A percentile compares a stretch with the other conserved stretches of the same genome.
phyloP scores from a whole-genome alignment of 2,329 filamentous ascomycete genomes.

The Exophiala sideris region DNA sequence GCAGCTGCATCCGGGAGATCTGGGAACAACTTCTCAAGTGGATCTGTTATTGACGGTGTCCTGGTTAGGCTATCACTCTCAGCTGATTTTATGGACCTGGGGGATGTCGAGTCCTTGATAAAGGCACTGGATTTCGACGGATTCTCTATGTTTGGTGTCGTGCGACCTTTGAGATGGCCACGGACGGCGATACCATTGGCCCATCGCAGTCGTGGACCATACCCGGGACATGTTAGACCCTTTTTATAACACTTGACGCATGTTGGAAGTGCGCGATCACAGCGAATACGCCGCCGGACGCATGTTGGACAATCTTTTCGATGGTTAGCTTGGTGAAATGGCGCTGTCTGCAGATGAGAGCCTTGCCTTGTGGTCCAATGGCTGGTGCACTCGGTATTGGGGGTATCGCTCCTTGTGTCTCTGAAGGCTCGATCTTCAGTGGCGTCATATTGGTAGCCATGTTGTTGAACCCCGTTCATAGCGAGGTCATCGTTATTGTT shows the following conservation, averaged over 20 bases:
- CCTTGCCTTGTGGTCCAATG: conserved; percentile 17
- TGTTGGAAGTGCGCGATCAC: conserved; percentile 28
- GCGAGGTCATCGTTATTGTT: background rate
- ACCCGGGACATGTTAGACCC: conserved; percentile 29
- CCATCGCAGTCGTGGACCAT: conserved; percentile 30
- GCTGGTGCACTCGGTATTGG: background rate
- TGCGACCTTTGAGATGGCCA: conserved; percentile 28
- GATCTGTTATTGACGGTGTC: conserved; percentile 5
- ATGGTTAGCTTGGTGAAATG: conserved; percentile 6
- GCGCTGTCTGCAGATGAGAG: background rate
- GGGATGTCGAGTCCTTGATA: conserved; percentile 11
- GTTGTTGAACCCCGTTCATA: background rate
- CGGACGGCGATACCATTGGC: conserved; percentile 30
- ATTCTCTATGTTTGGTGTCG: conserved; percentile 18
- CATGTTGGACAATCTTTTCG: conserved; percentile 10
- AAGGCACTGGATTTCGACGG: conserved; percentile 8
- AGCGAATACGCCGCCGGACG: conserved; percentile 27
- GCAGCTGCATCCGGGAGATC: conserved; percentile 69
- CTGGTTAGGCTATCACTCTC: conserved; percentile 2
- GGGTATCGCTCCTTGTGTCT: background rate
- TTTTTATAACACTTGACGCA: conserved; percentile 31
- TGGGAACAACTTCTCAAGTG: conserved; percentile 15
- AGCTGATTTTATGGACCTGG: conserved; percentile 5
- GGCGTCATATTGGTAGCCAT: background rate
- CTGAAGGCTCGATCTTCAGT: background rate